phyloP scores from a whole-genome alignment of 345 rosid genomes.

The Citrus mangshanensis region DNA sequence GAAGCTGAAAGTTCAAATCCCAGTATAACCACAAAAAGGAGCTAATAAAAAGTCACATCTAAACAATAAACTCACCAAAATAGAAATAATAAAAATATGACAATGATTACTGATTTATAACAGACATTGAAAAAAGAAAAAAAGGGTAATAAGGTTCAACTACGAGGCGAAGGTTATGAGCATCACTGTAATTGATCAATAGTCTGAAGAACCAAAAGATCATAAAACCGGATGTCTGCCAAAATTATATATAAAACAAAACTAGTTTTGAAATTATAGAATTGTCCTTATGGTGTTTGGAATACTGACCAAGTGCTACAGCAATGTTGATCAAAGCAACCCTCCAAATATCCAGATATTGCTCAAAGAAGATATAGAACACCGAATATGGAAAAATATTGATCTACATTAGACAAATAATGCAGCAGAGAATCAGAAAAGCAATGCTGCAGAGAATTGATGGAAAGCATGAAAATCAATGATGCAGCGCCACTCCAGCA shows the following conservation, averaged over 20 bases:
- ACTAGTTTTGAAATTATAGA: background rate
- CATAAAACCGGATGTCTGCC: background rate
- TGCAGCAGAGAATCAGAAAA: constrained; percentile 3
- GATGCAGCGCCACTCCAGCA: background rate
- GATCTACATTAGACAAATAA: constrained; percentile 53
- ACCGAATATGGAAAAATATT: constrained; percentile 91
- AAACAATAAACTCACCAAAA: background rate
- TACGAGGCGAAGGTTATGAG: background rate
- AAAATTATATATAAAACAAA: background rate
- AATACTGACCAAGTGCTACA: constrained; percentile 77
- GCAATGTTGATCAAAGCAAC: constrained; percentile 77
- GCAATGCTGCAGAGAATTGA: background rate
- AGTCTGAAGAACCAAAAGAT: background rate
- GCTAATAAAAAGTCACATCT: background rate
- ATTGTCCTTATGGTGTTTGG: background rate
- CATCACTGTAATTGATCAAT: background rate
- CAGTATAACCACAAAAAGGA: background rate
- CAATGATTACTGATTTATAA: background rate
- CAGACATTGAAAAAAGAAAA: background rate
- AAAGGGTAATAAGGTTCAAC: background rate
- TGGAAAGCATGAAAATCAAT: background rate
- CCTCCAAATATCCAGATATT: constrained; percentile 89
- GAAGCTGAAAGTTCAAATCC: background rate
- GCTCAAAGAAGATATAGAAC: constrained; percentile 94
- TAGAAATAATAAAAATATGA: background rate